These are phyloP conservation scores for Aristolochia fimbriata DNA, from an alignment of 164 flowering plant genomes.

Conservation along the genomic window DNA sequence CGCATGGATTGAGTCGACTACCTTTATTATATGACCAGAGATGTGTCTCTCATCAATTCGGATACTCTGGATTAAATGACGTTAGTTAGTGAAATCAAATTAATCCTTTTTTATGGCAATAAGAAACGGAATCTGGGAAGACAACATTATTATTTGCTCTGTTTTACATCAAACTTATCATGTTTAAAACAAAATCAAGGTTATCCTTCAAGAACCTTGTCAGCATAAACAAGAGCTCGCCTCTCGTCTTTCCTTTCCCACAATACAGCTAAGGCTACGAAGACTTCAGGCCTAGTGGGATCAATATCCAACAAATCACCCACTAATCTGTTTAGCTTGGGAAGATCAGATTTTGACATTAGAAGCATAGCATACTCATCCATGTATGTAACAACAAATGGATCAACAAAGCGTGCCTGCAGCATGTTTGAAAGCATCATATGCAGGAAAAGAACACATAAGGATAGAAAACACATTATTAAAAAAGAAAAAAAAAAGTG, in stretches of 20 bases:
- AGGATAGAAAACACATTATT: neutral
- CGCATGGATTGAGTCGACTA: constrained; percentile 12
- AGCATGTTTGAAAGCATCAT: constrained; percentile 7
- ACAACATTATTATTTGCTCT: neutral
- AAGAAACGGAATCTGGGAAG: neutral
- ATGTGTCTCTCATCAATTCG: constrained; percentile 83
- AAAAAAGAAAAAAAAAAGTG: neutral
- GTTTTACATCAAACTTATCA: neutral
- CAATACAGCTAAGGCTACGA: constrained; percentile 73
- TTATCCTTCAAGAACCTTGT: constrained; percentile 41
- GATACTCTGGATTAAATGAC: constrained; percentile 53
- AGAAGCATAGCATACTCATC: constrained; percentile 99
- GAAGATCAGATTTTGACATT: constrained; percentile 61
- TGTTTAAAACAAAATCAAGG: neutral
- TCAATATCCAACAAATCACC: constrained; percentile 80
- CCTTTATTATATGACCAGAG: constrained; percentile 88
- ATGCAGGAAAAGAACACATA: constrained; percentile 8
- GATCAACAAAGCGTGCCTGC: constrained; percentile 88
- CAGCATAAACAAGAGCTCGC: constrained; percentile 74
- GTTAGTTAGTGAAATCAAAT: neutral
- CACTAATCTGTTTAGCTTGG: constrained; percentile 76
- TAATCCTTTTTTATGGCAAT: neutral
- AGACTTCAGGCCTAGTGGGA: constrained; percentile 79
- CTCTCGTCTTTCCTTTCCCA: constrained; percentile 93
- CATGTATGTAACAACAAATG: constrained; percentile 74